Evolutionary conservation across 257 asterid species (phyloP), one percentile per base, ranked within the genome.

Genomic region (Ballota nigra): DNA sequence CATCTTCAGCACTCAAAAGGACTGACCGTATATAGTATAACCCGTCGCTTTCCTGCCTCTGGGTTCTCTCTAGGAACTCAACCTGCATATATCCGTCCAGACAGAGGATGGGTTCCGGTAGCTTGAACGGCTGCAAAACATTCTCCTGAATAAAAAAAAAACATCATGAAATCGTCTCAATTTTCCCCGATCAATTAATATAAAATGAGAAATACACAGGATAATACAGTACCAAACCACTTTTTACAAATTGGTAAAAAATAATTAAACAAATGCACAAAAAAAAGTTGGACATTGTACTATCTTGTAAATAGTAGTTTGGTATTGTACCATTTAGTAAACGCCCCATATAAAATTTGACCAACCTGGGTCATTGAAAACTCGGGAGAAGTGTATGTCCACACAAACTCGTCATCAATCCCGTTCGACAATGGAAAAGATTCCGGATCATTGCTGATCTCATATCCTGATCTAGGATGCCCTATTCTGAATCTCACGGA

Each of bases 311-410:
- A n/a, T n/a, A n/a, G n/a, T n/a, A n/a, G n/a, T n/a, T n/a, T n/a
- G n/a, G n/a, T n/a, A n/a, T n/a, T n/a, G n/a, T n/a, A n/a, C n/a
- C n/a, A n/a, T n/a, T n/a, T n/a, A n/a, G n/a, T n/a, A n/a, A n/a
- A n/a, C n/a, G n/a, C n/a, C n/a, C n/a, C n/a, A n/a, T n/a, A n/a
- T n/a, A n/a, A n/a, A n/a, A n/a, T n/a, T n/a, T n/a, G n/a, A n/a
- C n/a, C n/a, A n/a, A 94, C 98, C 96, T 86, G 96, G 65, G 26
- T 62, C 96, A 94, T 89, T 3, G 86, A 76, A 73, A 84, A 89
- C 64, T 77, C 87, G 36, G 81, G 87, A 28, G 99, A 91, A 33
- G 86, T 79, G 74, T 83, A 89, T 4, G 92, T 85, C 99, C 99
- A 94, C 8, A 65, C 70, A 68, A 94, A 88, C 79, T 71, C 83